Base-by-base conservation (phyloP, 495 filamentous ascomycete genomes). In the Penicillium tannophilum region DNA sequence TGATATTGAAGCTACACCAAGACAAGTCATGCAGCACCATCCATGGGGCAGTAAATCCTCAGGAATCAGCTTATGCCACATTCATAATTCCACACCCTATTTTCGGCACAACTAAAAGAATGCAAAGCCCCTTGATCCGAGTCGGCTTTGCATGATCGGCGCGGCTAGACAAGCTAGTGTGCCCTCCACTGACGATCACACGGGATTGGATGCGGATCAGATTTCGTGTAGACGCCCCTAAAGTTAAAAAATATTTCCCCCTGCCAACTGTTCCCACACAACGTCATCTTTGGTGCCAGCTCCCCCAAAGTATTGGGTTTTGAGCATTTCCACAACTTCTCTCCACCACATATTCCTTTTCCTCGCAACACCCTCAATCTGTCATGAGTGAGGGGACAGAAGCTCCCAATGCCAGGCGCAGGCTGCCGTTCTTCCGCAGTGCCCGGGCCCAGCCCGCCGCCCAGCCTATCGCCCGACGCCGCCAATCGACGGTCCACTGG, bases 371-470 rank as follows among this genome's bases (percentile, higher is more conserved):
- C 20, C 20, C 20, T 23, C 20, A 23, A 23, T 23, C 20, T 23
- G 20, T 23, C 56, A 67, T 67, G 61, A 44, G 24, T 42, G 58
- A 54, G 28, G 60, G 58, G 59, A 55, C 53, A 28, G 56, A 59
- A 8, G 39, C 36, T 35, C 44, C 48, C 55, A 46, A 54, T 45
- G 57, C 55, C 60, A 72, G 70, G 63, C 66, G 64, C 41, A 66
- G 67, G 44, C 61, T 75, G 35, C 72, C 74, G 45, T 58, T 67
- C 56, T 76, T 78, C 53, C 62, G 58, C 35, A 68, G 68, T 57
- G 46, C 64, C 52, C 53, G 64, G 1, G 49, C 64, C 52, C 51
- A 63, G 1, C 57, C 56, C 10, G 53, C 57, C 19, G 53, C 57
- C 19, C 67, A 66, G 31, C 68, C 73, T 20, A 44, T 60, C 39